Conservation (phyloP, 2,329 filamentous ascomycete genomes). For the Massarina eburnea region DNA sequence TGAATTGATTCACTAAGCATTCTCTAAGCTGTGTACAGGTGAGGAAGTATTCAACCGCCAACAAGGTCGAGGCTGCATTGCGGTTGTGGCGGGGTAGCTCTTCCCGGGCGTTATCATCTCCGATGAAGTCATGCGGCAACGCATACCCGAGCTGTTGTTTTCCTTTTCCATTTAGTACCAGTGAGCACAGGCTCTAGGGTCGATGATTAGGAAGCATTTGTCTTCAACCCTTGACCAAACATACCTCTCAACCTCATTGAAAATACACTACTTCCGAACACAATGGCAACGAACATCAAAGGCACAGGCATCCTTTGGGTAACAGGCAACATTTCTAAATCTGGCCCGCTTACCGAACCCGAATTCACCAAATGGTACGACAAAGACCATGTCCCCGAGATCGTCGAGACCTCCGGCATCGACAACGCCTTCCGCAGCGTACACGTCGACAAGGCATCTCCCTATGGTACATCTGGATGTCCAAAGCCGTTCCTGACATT, state of each 20-base stretch:
- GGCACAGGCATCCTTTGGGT: constrained; percentile 39
- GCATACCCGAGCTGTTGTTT: constrained; percentile 9
- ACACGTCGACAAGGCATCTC: constrained; percentile 23
- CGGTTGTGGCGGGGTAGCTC: constrained; percentile 11
- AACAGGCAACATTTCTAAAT: constrained; percentile 25
- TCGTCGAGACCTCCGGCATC: constrained; percentile 38
- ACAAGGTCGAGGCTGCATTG: no score
- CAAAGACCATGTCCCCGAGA: constrained; percentile 44
- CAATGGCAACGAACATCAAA: constrained; percentile 19
- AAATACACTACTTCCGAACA: neutral
- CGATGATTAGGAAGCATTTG: no score
- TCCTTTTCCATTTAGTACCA: neutral
- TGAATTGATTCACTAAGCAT: no score
- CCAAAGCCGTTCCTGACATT: constrained; percentile 41
- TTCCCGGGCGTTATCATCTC: neutral
- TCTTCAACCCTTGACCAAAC: no score
- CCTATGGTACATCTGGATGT: constrained; percentile 9
- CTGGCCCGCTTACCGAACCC: constrained; percentile 31
- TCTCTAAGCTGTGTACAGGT: no score
- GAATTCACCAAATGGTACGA: constrained; percentile 45
- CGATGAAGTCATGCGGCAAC: constrained; percentile 8
- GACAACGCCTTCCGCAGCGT: constrained; percentile 37
- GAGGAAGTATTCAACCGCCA: no score
- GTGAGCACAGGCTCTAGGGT: neutral
- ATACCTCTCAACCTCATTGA: no score